A percentile compares a stretch with the other conserved stretches of the same genome.
Conservation (phyloP, 306 rosid genomes). For the Quillaja saponaria region DNA sequence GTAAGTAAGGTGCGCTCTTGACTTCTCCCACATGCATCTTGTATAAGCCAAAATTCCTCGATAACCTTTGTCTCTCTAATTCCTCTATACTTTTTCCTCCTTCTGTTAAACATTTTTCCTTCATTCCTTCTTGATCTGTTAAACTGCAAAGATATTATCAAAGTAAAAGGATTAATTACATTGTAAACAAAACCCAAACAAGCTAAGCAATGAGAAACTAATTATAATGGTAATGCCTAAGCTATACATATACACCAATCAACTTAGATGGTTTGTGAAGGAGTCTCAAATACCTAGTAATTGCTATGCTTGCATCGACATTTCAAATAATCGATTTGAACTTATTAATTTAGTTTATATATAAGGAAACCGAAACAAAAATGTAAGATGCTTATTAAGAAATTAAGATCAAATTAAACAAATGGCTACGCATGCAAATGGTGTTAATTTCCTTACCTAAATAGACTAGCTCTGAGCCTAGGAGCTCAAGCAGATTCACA, state of each 20-base stretch:
- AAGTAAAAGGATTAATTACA: background rate
- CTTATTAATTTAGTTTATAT: too few relatives aligned
- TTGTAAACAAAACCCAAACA: background rate
- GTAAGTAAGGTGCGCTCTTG: conserved; percentile 96
- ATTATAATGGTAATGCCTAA: background rate
- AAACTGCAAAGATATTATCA: conserved; percentile 34
- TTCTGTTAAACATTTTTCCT: conserved; percentile 9
- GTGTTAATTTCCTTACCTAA: conserved; percentile 7
- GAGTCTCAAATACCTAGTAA: too few relatives aligned
- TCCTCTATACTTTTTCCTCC: conserved; percentile 24
- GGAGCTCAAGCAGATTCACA: conserved; percentile 51
- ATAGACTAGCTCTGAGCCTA: background rate
- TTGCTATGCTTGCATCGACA: too few relatives aligned
- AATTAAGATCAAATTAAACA: too few relatives aligned
- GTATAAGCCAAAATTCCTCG: conserved; percentile 43
- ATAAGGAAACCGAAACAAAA: too few relatives aligned
- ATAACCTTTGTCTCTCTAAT: conserved; percentile 24
- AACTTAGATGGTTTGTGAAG: too few relatives aligned
- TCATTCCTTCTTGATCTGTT: background rate
- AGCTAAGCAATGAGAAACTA: background rate
- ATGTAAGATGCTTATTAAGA: too few relatives aligned
- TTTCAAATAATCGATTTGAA: too few relatives aligned
- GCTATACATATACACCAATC: too few relatives aligned
- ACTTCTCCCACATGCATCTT: conserved; percentile 64
- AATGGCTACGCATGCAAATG: background rate